Evolutionary conservation across 2,329 filamentous ascomycete species (phyloP).

Genomic region (Cryphonectria parasitica): DNA sequence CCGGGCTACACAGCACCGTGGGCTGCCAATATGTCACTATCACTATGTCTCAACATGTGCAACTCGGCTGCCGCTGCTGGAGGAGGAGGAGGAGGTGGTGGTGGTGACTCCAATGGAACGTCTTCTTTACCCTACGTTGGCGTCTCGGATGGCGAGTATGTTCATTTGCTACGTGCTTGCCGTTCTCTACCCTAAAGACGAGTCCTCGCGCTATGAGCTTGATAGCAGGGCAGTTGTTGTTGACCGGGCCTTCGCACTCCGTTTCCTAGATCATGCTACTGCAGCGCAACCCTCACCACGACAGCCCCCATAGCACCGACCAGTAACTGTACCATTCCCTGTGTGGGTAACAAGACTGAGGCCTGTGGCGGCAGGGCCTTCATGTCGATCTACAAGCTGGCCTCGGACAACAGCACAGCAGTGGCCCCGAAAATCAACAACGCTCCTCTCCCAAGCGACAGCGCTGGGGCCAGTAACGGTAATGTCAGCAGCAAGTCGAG

Average conservation of each 20-base stretch:
- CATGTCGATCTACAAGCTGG: constrained; percentile 18
- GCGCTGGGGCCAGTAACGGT: not conserved
- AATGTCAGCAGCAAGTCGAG: not conserved
- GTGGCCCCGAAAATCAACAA: not conserved
- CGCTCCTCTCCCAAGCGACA: not conserved
- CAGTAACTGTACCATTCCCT: constrained; percentile 13
- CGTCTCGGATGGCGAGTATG: constrained; percentile 20
- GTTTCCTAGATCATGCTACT: constrained; percentile 21
- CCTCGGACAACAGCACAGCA: not conserved
- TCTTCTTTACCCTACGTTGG: constrained; percentile 15
- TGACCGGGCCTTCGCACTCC: not conserved
- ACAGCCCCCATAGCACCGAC: not conserved
- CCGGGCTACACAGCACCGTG: not conserved
- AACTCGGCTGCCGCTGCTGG: not conserved
- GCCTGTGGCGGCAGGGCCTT: constrained; percentile 17
- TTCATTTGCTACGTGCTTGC: not conserved
- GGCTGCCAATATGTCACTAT: constrained; percentile 10
- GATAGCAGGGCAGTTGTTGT: not conserved
- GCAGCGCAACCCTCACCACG: constrained; percentile 14
- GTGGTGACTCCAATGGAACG: not conserved
- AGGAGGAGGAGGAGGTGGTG: not conserved
- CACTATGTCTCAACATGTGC: constrained; percentile 18
- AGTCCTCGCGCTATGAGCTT: not conserved
- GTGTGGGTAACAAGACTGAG: constrained; percentile 8
- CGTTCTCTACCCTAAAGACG: not conserved